phyloP scores from a whole-genome alignment of 2,329 filamentous ascomycete species.

The Colletotrichum sp. region DNA sequence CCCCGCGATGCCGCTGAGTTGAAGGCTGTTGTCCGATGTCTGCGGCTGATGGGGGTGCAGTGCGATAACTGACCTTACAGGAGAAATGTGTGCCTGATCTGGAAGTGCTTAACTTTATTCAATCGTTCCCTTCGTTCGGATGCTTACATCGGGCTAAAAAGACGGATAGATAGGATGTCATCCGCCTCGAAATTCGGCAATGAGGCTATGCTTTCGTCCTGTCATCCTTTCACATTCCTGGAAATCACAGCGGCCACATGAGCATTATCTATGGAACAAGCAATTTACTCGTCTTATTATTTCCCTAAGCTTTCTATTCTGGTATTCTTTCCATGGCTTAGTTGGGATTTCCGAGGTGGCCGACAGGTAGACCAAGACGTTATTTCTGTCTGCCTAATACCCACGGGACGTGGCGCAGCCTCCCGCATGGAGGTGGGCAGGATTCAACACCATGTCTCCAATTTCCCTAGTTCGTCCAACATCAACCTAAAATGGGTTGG shows the following conservation, averaged over 20 bases:
- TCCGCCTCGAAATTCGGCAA: background rate
- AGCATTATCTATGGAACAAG: background rate
- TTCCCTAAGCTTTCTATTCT: background rate
- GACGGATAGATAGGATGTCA: background rate
- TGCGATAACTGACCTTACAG: background rate
- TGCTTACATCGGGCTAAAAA: slow-evolving; percentile 2
- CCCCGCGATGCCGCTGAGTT: background rate
- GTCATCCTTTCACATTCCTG: background rate
- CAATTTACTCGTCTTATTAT: background rate
- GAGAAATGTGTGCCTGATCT: background rate
- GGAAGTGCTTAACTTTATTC: background rate
- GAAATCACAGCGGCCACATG: background rate
- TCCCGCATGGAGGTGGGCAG: background rate
- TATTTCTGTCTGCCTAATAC: background rate
- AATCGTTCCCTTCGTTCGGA: background rate
- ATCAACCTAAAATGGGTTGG: background rate
- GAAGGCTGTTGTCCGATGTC: background rate
- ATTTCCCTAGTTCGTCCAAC: background rate
- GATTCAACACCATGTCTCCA: background rate
- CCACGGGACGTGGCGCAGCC: background rate
- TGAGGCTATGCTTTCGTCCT: background rate
- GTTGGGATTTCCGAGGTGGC: background rate
- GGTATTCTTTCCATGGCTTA: background rate
- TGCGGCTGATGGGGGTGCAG: background rate
- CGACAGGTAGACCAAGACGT: background rate